These are phyloP conservation scores for Globisporangium alternatum DNA, from an alignment of 352 stramenopile species.

Conservation along the genomic window DNA sequence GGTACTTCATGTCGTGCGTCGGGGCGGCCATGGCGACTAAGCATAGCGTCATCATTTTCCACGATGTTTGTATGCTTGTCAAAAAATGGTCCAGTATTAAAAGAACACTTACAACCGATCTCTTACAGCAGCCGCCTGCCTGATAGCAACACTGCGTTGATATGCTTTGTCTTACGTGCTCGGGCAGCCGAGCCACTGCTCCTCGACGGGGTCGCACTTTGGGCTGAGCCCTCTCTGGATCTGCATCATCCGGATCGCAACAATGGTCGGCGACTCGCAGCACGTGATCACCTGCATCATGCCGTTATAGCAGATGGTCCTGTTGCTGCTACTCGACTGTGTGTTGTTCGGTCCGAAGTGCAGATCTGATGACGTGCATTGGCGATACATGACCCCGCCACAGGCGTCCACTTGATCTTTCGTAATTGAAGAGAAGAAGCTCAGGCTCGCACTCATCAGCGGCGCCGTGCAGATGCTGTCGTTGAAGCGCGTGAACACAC, in stretches of 20 bases:
- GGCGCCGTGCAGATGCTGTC: not conserved
- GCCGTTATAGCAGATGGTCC: slow-evolving; percentile 30
- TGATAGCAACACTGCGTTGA: too few species aligned
- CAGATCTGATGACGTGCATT: slow-evolving; percentile 2
- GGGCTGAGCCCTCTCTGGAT: slow-evolving; percentile 19
- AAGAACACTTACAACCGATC: not conserved
- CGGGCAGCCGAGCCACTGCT: slow-evolving; percentile 27
- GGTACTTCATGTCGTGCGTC: too few species aligned
- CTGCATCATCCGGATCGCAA: slow-evolving; percentile 18
- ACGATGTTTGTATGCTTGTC: too few species aligned
- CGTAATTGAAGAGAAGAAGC: not conserved
- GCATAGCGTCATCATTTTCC: too few species aligned
- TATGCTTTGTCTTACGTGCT: not conserved
- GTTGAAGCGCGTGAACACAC: slow-evolving; percentile 4
- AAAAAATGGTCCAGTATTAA: too few species aligned
- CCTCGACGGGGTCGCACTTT: slow-evolving; percentile 18
- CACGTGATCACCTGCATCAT: slow-evolving; percentile 22
- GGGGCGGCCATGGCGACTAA: too few species aligned
- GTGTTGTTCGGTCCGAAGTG: not conserved
- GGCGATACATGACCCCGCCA: slow-evolving; percentile 17
- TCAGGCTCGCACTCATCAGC: not conserved
- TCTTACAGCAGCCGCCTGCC: too few species aligned
- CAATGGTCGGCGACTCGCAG: slow-evolving; percentile 8
- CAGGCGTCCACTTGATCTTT: slow-evolving; percentile 5
- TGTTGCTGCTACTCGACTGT: not conserved